Percentiles rank a stretch among this genome's conserved stretches.
Conservation (phyloP, 805 yeast species). For the Metschnikowia drakensbergensis region DNA sequence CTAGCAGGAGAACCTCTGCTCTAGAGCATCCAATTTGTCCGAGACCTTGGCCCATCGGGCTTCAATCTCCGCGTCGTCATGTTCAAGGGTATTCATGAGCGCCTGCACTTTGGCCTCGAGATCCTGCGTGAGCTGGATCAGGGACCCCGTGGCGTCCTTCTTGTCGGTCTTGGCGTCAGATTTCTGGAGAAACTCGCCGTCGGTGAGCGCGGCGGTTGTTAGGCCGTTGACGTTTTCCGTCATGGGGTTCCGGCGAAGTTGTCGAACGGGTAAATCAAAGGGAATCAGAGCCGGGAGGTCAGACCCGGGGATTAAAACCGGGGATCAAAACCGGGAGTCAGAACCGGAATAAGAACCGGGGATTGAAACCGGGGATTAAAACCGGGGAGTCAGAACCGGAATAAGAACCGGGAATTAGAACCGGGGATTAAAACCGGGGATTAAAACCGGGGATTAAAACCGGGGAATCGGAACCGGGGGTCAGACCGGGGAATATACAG, state of each 20-base stretch:
- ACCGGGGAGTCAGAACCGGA: too few relatives aligned
- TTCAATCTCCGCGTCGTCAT: constrained; percentile 28
- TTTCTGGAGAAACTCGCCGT: constrained; percentile 21
- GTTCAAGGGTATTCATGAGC: constrained; percentile 22
- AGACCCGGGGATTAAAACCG: too few relatives aligned
- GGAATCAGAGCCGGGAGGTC: too few relatives aligned
- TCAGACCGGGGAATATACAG: too few relatives aligned
- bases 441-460: too few relatives aligned
- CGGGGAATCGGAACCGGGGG: too few relatives aligned
- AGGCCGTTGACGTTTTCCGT: constrained; percentile 25
- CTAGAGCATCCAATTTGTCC: constrained; percentile 16
- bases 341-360: too few relatives aligned
- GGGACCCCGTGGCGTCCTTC: constrained; percentile 11
- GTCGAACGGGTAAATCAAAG: too few relatives aligned
- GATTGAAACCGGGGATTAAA: too few relatives aligned
- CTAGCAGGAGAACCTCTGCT: background rate
- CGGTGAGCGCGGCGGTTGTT: constrained; percentile 32
- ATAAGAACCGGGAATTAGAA: too few relatives aligned
- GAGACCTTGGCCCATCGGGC: constrained; percentile 24
- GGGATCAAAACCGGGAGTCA: too few relatives aligned
- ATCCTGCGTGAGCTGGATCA: constrained; percentile 33
- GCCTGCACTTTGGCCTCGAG: constrained; percentile 27
- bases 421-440: too few relatives aligned
- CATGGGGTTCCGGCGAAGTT: background rate
- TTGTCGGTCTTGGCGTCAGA: constrained; percentile 10